Evolutionary conservation across 495 filamentous ascomycete genomes (phyloP), one percentile per base, ranked within the genome.

Genomic region (Pyronema omphalodes): DNA sequence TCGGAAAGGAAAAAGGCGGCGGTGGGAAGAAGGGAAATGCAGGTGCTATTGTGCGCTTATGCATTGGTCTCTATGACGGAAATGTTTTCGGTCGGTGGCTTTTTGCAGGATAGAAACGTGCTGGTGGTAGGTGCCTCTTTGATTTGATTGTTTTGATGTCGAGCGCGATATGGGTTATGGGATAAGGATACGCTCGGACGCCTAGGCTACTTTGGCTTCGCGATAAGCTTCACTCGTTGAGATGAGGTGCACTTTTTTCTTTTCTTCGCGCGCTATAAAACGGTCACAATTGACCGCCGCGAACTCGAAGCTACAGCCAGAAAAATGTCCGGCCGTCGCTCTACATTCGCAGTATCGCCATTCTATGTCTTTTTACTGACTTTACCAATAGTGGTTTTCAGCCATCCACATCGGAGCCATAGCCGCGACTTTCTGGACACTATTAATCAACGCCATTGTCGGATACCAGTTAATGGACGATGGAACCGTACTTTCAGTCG

Each of bases 381-480:
- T 15, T 23, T 57, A 54, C 17, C 11, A 6, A 55, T 64, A 94
- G 86, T 89, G 78, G 14, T 99, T 99, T 64, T 84, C 81, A 34
- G 93, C 83, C n/a, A 79, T 88, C 9, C 91, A 99, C 66, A 75
- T 99, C 51, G 93, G 86, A 44, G 76, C 84, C 44, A 93, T 96
- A 53, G 75, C 83, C 47, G 84, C 88, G 37, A 88, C 86, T 7
- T 73, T 79, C 54, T 99, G 91, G 91, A 79, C 94, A 35, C 74
- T 99, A 1, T 75, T 99, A 62, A 71, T 99, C 54, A 96, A 96
- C 63, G 88, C 85, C 6, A 67, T 94, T 11, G 84, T 99, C 11
- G 91, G 93, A 55, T 96, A 80, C 67, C 93, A 99, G 65, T 64
- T 95, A 12, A 73, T 96, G 50, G 93, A 99, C 57, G 91, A 99